phyloP scores from a whole-genome alignment of 2,329 filamentous ascomycete species.

The Cladosporium sp. region DNA sequence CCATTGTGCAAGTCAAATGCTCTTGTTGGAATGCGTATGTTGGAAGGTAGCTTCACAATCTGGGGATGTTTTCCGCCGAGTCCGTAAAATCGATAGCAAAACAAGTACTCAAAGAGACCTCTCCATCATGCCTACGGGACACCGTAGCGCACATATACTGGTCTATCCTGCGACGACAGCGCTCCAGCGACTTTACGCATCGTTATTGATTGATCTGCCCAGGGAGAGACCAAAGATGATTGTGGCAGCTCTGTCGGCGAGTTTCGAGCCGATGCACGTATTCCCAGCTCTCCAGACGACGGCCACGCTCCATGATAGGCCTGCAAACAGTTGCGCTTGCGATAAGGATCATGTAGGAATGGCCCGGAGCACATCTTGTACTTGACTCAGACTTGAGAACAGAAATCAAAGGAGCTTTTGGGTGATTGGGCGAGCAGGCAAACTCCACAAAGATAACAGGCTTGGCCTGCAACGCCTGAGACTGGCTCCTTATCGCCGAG shows the following conservation, averaged over 20 bases:
- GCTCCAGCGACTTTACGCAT: neutral
- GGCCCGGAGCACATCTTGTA: neutral
- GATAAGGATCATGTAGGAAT: slow-evolving; percentile 8
- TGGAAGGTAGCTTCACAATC: neutral
- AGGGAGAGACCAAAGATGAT: neutral
- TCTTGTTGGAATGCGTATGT: neutral
- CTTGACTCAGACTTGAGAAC: neutral
- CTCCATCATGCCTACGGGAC: neutral
- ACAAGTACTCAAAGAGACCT: neutral
- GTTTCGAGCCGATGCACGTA: slow-evolving; percentile 7
- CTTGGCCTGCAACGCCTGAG: slow-evolving; percentile 2
- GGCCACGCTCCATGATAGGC: neutral
- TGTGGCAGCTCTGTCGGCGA: slow-evolving; percentile 7
- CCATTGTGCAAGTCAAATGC: slow-evolving; percentile 6
- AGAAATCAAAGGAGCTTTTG: neutral
- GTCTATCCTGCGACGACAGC: neutral
- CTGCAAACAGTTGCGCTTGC: neutral
- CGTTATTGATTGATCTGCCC: neutral
- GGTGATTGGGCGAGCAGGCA: neutral
- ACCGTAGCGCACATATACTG: neutral
- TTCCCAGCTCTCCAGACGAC: neutral
- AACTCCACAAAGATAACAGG: neutral
- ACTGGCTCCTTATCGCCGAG: neutral
- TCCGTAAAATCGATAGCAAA: neutral
- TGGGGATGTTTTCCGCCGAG: neutral